Base-by-base conservation (phyloP, 352 stramenopile species). In the Phytophthora chlamydospora region DNA sequence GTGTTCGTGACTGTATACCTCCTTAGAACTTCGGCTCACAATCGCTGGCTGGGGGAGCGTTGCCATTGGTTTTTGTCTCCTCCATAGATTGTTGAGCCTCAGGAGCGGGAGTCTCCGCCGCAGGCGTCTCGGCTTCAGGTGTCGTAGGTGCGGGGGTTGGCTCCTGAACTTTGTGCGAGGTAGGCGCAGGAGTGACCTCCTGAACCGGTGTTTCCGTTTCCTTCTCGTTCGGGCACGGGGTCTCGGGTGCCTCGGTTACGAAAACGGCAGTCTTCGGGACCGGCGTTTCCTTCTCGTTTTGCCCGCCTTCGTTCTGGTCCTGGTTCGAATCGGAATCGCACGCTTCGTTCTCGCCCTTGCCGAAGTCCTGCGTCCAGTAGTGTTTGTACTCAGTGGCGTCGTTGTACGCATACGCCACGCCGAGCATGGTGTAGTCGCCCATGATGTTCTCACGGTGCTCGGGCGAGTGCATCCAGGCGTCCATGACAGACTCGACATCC, bases 301-400 rank as follows among this genome's bases (percentile, higher is more conserved):
- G 44, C 39, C 42, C 42, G 17, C 32, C 8, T 4, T 48, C 42
- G 1, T 51, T 24, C 34, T 66, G 51, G 29, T 64, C 41, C 9
- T 52, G 40, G 31, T 58, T 14, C 12, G 59, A 39, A 17, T 16
- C 41, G 8, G 39, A 44, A 19, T 78, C 70, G 43, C 66, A 78
- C 9, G 31, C 32, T 41, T 86, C 75, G 2, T 11, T 64, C 19
- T 41, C 44, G 29, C 75, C 52, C 5, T 47, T 52, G 19, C 54
- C 72, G 40, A 84, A 87, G 53, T 81, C 55, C 54, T 87, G 72
- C 38, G 70, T 84, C 72, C 77, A 84, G 58, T 68, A 87, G 60
- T 73, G 57, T n/a, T 62, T 32, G 62, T 75, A 78, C 14, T 46
- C 45, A 19, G 16, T 66, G 10, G 50, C 12, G 2, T 56, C 29